Conservation (phyloP, 768 basidiomycete species). For the Lyophyllum atratum region DNA sequence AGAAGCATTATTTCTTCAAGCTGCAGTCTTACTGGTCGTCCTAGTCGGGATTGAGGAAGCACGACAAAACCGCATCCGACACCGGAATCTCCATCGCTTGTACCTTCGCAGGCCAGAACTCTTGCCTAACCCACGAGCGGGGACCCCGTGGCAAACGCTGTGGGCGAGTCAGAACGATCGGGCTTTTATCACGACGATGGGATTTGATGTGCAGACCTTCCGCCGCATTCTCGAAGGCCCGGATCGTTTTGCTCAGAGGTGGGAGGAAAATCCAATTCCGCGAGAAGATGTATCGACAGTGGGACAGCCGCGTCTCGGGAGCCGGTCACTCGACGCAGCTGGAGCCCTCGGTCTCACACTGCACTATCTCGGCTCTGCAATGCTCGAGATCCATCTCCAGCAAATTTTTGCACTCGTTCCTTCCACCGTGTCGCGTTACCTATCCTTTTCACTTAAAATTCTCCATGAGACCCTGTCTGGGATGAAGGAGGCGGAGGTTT, state of each 20-base stretch:
- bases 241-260: constrained; percentile 30
- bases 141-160: constrained; percentile 15
- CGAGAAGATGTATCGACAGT: constrained; percentile 23
- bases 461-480: neutral
- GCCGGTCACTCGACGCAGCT: neutral
- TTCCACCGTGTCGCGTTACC: neutral
- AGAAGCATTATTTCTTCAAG: too few relatives aligned
- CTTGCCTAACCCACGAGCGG: constrained; percentile 19
- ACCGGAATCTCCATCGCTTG: constrained; percentile 8
- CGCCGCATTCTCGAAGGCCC: constrained; percentile 24
- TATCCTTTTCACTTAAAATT: neutral
- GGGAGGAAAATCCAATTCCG: constrained; percentile 31
- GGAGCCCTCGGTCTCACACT: neutral
- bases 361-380: neutral
- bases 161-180: constrained; percentile 31
- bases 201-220: constrained; percentile 41
- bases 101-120: constrained; percentile 33
- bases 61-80: neutral
- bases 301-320: neutral
- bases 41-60: neutral
- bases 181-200: constrained; percentile 49
- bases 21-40: too few relatives aligned
- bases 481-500: neutral
- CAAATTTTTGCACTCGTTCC: constrained; percentile 1
- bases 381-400: neutral